Conservation (phyloP, 1,139 yeast genomes). For the Diutina sp. region DNA sequence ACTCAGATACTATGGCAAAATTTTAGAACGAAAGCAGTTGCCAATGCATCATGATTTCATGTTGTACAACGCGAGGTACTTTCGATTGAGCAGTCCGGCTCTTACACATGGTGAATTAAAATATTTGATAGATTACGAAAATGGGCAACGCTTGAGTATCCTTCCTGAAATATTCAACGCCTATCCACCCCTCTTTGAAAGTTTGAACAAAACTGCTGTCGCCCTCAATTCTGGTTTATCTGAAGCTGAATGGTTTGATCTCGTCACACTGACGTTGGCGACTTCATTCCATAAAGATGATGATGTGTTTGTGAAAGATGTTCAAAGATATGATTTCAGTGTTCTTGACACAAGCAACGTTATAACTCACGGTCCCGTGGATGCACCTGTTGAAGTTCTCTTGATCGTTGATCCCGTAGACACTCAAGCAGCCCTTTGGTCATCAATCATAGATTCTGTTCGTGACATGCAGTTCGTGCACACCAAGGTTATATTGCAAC, state of each 20-base stretch:
- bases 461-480: conserved; percentile 31
- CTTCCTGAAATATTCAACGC: conserved; percentile 17
- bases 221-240: conserved; percentile 8
- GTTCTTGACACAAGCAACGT: conserved; percentile 20
- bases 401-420: conserved; percentile 62
- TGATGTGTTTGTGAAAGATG: conserved; percentile 20
- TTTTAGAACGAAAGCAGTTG: conserved; percentile 14
- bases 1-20: conserved; percentile 3
- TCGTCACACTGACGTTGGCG: conserved; percentile 27
- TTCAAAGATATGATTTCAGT: conserved; percentile 26
- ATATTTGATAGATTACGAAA: conserved; percentile 22
- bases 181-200: conserved; percentile 17
- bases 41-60: conserved; percentile 24
- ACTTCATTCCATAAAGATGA: conserved; percentile 32
- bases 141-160: conserved; percentile 18
- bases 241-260: conserved; percentile 34
- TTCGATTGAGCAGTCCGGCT: conserved; percentile 15
- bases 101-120: conserved; percentile 14
- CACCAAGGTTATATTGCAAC: conserved; percentile 46
- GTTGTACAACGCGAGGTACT: conserved; percentile 29
- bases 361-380: conserved; percentile 12
- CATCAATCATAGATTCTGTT: conserved; percentile 32
- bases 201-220: conserved; percentile 5
- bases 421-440: conserved; percentile 51
- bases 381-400: conserved; percentile 32